These are phyloP conservation scores for Neoarthrinium moseri DNA, from an alignment of 2,329 filamentous ascomycete species.

Conservation along the genomic window DNA sequence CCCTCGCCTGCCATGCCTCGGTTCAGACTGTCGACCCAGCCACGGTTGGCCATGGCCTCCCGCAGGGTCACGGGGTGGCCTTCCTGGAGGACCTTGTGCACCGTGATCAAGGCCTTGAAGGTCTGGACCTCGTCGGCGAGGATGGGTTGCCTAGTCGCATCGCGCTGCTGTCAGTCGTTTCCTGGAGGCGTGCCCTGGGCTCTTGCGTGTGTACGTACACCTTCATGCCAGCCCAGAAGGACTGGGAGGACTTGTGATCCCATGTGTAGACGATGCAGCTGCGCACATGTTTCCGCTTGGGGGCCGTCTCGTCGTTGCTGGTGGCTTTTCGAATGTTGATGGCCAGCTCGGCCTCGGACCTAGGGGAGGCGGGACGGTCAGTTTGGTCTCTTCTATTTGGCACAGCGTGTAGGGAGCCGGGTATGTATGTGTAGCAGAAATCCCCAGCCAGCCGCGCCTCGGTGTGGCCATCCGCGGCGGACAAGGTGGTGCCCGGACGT, in stretches of 20 bases:
- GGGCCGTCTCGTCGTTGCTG: slow-evolving; percentile 65
- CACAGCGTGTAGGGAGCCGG: too few relatives aligned
- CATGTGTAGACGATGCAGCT: slow-evolving; percentile 98
- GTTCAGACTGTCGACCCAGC: slow-evolving; percentile 91
- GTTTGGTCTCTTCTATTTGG: too few relatives aligned
- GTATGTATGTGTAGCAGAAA: too few relatives aligned
- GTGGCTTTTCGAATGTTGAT: slow-evolving; percentile 72
- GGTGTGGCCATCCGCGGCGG: too few relatives aligned
- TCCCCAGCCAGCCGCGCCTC: too few relatives aligned
- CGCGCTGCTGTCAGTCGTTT: too few relatives aligned
- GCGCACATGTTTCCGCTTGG: slow-evolving; percentile 89
- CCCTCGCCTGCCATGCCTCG: slow-evolving; percentile 81
- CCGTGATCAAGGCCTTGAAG: slow-evolving; percentile 95
- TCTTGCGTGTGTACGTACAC: slow-evolving; percentile 81
- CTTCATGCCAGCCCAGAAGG: slow-evolving; percentile 99
- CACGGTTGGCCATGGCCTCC: slow-evolving; percentile 84
- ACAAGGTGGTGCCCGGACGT: too few relatives aligned
- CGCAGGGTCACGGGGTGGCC: slow-evolving; percentile 84
- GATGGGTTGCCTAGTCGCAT: slow-evolving; percentile 75
- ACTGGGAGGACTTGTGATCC: slow-evolving; percentile 94
- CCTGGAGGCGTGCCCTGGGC: too few relatives aligned
- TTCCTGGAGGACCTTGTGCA: slow-evolving; percentile 97
- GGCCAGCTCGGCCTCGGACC: slow-evolving; percentile 66
- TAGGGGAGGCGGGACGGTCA: too few relatives aligned
- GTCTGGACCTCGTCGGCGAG: slow-evolving; percentile 98